Conservation (phyloP, 768 basidiomycete species). For the Xanthoconium stramineum region DNA sequence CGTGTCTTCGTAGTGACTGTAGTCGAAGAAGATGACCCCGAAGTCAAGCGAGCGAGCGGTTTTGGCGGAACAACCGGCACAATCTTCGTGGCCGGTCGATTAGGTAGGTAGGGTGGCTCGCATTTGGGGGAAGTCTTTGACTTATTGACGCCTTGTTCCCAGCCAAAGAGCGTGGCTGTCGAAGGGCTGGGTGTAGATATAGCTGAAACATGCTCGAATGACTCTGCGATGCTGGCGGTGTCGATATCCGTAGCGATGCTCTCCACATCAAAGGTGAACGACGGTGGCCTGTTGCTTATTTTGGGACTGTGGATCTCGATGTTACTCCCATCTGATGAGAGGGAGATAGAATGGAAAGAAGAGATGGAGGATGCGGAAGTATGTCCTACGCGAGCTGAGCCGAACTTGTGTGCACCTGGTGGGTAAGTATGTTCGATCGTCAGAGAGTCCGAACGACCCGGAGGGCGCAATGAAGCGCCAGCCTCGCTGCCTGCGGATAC, state of each 20-base stretch:
- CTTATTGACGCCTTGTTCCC: conserved; percentile 44
- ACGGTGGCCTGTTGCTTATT: conserved; percentile 36
- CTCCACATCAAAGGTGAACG: conserved; percentile 46
- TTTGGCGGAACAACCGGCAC: conserved; percentile 23
- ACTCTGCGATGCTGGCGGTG: conserved; percentile 60
- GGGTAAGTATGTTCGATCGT: conserved; percentile 62
- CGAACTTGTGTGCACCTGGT: conserved; percentile 35
- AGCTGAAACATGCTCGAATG: conserved; percentile 66
- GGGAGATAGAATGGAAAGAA: conserved; percentile 80
- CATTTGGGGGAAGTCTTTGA: conserved; percentile 27
- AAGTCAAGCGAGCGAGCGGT: conserved; percentile 31
- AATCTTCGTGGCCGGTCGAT: conserved; percentile 36
- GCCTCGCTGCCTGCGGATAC: conserved; percentile 15
- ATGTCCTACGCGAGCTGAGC: conserved; percentile 42
- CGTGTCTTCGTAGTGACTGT: conserved; percentile 37
- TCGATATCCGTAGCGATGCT: conserved; percentile 41
- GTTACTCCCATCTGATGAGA: conserved; percentile 58
- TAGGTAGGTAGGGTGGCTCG: conserved; percentile 47
- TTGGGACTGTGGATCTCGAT: conserved; percentile 15
- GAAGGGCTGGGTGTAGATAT: conserved; percentile 53
- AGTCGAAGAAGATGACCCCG: conserved; percentile 36
- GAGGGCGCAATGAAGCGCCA: conserved; percentile 24
- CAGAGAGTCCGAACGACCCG: conserved; percentile 44
- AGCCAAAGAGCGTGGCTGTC: conserved; percentile 45
- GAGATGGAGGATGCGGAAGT: conserved; percentile 69